Evolutionary conservation across 257 asterid species (phyloP).

Genomic region (Gentiana macrophylla): DNA sequence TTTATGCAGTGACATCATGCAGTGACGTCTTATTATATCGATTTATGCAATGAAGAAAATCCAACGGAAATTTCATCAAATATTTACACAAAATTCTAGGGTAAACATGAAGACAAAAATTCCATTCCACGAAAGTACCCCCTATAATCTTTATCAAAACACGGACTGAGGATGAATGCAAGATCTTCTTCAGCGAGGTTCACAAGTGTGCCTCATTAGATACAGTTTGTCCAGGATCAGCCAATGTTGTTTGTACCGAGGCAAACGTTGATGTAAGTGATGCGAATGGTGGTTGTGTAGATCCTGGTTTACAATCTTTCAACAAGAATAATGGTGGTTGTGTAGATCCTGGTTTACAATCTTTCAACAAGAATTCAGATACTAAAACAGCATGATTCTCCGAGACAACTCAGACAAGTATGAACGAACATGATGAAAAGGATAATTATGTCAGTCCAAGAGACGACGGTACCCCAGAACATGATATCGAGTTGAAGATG

Average conservation of each 20-base stretch:
- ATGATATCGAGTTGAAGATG: slow-evolving; percentile 3
- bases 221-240: slow-evolving; percentile 27
- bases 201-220: slow-evolving; percentile 70
- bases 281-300: too few species aligned
- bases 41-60: too few species aligned
- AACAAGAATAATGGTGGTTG: too few species aligned
- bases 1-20: too few species aligned
- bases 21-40: too few species aligned
- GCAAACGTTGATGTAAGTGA: slow-evolving; percentile 34
- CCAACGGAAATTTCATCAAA: too few species aligned
- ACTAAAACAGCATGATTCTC: too few species aligned
- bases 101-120: too few species aligned
- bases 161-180: slow-evolving; percentile 68
- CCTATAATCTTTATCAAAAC: slow-evolving; percentile 29
- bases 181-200: slow-evolving; percentile 71
- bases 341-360: slow-evolving; percentile 1
- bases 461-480: slow-evolving; percentile 14
- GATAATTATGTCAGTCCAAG: slow-evolving; percentile 13
- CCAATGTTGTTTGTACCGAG: slow-evolving; percentile 28
- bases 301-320: slow-evolving; percentile 2
- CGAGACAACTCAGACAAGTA: slow-evolving; percentile 3
- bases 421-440: not conserved
- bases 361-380: too few species aligned
- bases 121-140: too few species aligned
- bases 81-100: too few species aligned